phyloP scores from a whole-genome alignment of 768 basidiomycete genomes.

The Suillus discolor region DNA sequence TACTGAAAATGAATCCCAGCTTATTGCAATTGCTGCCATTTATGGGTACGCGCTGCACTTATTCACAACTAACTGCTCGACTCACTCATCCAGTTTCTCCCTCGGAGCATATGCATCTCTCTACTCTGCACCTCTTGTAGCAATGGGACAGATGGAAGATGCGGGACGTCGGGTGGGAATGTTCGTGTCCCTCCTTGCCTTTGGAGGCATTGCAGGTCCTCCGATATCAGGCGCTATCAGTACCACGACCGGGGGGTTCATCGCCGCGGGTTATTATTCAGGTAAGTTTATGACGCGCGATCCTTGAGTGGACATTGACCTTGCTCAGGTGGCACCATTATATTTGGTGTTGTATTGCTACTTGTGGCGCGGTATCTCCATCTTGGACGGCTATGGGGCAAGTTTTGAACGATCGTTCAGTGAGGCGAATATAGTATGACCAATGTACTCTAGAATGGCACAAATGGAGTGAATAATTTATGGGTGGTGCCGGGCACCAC shows the following conservation, averaged over 20 bases:
- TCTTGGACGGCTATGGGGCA: slow-evolving; percentile 42
- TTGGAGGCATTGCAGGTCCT: slow-evolving; percentile 71
- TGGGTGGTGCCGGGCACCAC: neutral
- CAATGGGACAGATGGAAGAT: slow-evolving; percentile 51
- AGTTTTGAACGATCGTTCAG: slow-evolving; percentile 13
- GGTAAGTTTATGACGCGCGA: slow-evolving; percentile 20
- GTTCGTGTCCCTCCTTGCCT: slow-evolving; percentile 57
- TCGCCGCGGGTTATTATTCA: slow-evolving; percentile 42
- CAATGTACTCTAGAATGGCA: neutral
- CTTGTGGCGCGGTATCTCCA: slow-evolving; percentile 42
- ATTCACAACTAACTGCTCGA: neutral
- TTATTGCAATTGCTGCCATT: slow-evolving; percentile 56
- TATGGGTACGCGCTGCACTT: slow-evolving; percentile 57
- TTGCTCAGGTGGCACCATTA: slow-evolving; percentile 37
- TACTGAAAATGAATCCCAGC: slow-evolving; percentile 41
- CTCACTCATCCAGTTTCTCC: slow-evolving; percentile 44
- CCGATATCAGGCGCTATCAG: slow-evolving; percentile 76
- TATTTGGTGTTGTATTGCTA: slow-evolving; percentile 46
- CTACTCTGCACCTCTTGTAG: slow-evolving; percentile 56
- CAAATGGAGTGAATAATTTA: neutral
- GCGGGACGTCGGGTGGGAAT: slow-evolving; percentile 69
- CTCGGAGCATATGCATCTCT: slow-evolving; percentile 66
- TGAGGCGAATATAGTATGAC: neutral
- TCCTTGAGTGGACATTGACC: neutral
- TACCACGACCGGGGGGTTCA: slow-evolving; percentile 48